Evolutionary conservation across 225 moss, liverwort and hornwort species (phyloP).

Genomic region (Pseudoscleropodium purum): DNA sequence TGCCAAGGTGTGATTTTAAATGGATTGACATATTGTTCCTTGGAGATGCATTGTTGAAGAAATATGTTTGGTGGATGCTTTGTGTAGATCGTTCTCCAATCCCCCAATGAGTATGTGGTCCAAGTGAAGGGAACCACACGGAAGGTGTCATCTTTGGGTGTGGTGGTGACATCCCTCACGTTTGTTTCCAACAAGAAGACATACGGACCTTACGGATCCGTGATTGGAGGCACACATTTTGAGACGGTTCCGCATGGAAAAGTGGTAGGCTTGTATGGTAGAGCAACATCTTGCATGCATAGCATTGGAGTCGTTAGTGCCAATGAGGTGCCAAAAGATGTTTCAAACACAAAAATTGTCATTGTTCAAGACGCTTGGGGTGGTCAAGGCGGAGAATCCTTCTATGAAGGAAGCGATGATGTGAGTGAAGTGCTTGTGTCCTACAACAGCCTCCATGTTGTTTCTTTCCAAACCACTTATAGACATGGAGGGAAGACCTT

Average conservation of each 20-base stretch:
- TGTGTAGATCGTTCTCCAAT: not conserved
- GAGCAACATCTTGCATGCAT: not conserved
- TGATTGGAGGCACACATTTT: not conserved
- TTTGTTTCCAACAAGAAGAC: not conserved
- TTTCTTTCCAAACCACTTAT: not conserved
- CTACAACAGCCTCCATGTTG: not conserved
- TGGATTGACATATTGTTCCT: not conserved
- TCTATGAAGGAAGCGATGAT: not conserved
- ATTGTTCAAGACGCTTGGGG: not conserved
- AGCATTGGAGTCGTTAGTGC: not conserved
- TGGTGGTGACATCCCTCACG: not conserved
- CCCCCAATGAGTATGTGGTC: not conserved
- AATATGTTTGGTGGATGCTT: not conserved
- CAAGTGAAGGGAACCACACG: not conserved
- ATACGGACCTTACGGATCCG: not conserved
- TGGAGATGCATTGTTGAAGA: not conserved
- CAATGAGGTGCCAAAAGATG: not conserved
- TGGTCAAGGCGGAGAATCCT: not conserved
- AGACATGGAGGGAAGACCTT: not conserved
- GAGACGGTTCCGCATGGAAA: not conserved
- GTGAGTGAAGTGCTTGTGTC: not conserved
- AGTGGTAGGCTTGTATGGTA: not conserved
- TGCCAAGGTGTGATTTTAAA: not conserved
- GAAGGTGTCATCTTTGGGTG: not conserved
- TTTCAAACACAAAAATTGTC: not conserved